These are phyloP conservation scores for Alternaria infectoria DNA, from an alignment of 2,329 filamentous ascomycete genomes.

Conservation along the genomic window DNA sequence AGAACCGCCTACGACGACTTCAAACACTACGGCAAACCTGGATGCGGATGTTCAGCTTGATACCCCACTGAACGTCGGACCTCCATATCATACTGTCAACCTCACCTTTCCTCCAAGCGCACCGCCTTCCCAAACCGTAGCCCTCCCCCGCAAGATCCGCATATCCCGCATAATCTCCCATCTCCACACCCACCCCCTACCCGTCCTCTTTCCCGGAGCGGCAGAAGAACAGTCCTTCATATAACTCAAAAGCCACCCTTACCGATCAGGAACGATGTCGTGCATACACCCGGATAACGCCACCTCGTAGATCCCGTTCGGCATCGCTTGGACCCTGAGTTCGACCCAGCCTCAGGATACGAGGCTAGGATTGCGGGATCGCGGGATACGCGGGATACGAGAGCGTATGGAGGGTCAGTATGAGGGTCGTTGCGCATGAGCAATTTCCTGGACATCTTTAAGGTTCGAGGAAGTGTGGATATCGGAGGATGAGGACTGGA, in stretches of 20 bases:
- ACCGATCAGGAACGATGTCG: background rate
- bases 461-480: background rate
- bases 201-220: background rate
- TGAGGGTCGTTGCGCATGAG: background rate
- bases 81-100: background rate
- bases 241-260: background rate
- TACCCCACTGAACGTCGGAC: background rate
- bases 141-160: background rate
- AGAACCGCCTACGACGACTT: conserved; percentile 26
- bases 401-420: background rate
- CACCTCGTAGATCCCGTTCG: conserved; percentile 1
- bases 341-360: conserved; percentile 4
- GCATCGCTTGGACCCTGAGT: background rate
- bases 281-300: background rate
- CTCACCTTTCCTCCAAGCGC: background rate
- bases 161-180: background rate
- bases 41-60: conserved; percentile 44
- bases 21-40: conserved; percentile 30
- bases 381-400: background rate
- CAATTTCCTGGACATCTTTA: background rate
- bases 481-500: background rate
- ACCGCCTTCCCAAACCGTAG: background rate
- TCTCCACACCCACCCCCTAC: background rate
- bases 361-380: background rate
- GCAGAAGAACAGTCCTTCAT: background rate